Evolutionary conservation across 208 protist genomes (phyloP).

Genomic region (Balamuthia mandrillaris): DNA sequence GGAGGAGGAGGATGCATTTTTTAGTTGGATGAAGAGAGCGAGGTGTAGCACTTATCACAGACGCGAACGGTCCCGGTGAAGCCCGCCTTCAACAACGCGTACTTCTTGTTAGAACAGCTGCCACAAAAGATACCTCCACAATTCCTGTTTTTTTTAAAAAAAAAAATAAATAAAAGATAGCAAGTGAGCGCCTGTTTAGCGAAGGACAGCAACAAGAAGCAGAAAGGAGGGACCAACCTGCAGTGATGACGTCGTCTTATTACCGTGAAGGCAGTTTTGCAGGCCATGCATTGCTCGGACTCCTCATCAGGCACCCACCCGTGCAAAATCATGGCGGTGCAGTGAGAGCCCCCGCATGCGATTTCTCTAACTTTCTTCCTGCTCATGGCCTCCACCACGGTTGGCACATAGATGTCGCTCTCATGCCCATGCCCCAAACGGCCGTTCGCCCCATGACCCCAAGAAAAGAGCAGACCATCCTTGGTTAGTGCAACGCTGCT

Average conservation of each 20-base stretch:
- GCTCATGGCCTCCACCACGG: neutral
- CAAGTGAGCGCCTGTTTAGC: too few relatives aligned
- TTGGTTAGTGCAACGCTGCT: neutral
- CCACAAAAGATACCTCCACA: constrained; percentile 12
- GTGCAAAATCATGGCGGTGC: neutral
- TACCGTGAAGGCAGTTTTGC: neutral
- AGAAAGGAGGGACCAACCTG: too few relatives aligned
- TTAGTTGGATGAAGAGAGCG: too few relatives aligned
- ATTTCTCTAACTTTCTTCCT: neutral
- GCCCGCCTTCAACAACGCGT: neutral
- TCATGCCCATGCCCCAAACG: too few relatives aligned
- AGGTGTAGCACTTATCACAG: too few relatives aligned
- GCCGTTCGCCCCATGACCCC: too few relatives aligned
- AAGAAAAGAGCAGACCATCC: too few relatives aligned
- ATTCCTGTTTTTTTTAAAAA: too few relatives aligned
- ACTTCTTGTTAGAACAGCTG: neutral
- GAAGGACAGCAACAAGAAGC: too few relatives aligned
- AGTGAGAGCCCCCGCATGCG: neutral
- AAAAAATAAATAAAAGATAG: too few relatives aligned
- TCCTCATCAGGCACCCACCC: constrained; percentile 3
- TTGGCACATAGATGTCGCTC: neutral
- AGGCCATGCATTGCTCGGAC: constrained; percentile 2
- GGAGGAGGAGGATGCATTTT: too few relatives aligned
- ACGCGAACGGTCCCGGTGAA: too few relatives aligned
- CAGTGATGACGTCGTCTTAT: constrained; percentile 4